These are phyloP conservation scores for Carex arenaria DNA, from an alignment of 202 grass and related monocot species.

Conservation along the genomic window DNA sequence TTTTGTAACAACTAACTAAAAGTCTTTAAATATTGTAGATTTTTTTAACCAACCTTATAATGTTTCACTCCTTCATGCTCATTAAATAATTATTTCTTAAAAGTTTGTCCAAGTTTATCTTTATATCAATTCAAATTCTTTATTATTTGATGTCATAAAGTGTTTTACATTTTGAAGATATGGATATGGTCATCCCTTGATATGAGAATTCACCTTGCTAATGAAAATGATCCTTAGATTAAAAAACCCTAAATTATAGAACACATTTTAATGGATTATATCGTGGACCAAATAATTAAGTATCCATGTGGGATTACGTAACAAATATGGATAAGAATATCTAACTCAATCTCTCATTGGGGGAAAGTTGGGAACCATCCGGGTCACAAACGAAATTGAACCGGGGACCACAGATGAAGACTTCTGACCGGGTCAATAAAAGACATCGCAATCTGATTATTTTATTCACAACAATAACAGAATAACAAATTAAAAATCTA, in stretches of 20 bases:
- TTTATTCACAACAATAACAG: too few relatives aligned
- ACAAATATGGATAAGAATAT: not conserved
- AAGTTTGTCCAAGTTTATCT: too few relatives aligned
- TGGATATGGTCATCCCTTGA: not conserved
- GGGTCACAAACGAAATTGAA: not conserved
- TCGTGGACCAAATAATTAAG: not conserved
- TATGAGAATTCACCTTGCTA: not conserved
- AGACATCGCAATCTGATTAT: not conserved
- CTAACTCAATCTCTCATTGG: not conserved
- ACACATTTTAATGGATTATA: not conserved
- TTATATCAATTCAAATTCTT: not conserved
- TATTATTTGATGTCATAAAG: not conserved
- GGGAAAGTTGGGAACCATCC: not conserved
- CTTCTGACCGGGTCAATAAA: not conserved
- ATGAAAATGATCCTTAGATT: not conserved
- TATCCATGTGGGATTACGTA: not conserved
- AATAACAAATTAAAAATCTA: too few relatives aligned
- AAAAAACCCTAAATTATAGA: not conserved
- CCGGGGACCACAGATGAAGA: not conserved
- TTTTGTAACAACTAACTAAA: too few relatives aligned
- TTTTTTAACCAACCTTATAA: too few relatives aligned
- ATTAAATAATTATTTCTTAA: too few relatives aligned
- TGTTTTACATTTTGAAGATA: not conserved
- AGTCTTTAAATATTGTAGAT: too few relatives aligned
- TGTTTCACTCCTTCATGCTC: too few relatives aligned